Evolutionary conservation across 768 basidiomycete species (phyloP), one percentile per base, ranked within the genome.

Genomic region (Floccularia luteovirens): DNA sequence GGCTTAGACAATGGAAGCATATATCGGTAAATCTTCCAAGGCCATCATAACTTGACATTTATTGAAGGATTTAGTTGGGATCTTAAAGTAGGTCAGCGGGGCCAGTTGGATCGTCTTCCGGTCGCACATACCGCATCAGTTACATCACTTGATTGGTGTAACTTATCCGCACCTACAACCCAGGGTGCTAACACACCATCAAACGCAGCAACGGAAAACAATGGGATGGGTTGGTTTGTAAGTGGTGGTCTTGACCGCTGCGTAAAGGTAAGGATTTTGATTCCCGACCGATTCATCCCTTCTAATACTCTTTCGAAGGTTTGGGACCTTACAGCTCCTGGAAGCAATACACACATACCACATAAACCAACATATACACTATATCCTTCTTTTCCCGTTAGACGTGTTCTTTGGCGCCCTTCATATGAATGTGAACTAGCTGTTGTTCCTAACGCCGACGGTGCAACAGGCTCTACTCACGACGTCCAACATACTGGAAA

Each of bases 241-340:
- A 89, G 83, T 39, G 85, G 80, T 10, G 83, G 87, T 0, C 61
- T 90, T 22, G 89, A 91, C 59, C 76, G 79, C 24, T 79, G 72
- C 21, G 86, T 90, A 36, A 89, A 90, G 65, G 85, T 79, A 33
- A 24, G 57, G 33, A 10, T 37, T 48, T n/a, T n/a, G n/a, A 24
- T 32, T 39, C 39, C 17, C 19, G 10, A 34, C 35, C 11, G 45
- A 16, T 21, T 6, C 44, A 44, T 24, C 39, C 28, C 22, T 20
- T 13, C 5, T 4, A 27, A 11, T 17, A 34, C 6, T 30, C n/a
- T 23, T 5, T 41, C 30, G 2, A 35, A 83, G 82, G 63, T 88
- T 0, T 90, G 88, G 88, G 78, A 87, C 50, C 66, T 89, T 8
- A 70, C 74, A 0, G 55, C 64, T 0, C 65, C 75, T 11, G 52